Evolutionary conservation across 768 basidiomycete genomes (phyloP).

Genomic region (Agrocybe pediades): DNA sequence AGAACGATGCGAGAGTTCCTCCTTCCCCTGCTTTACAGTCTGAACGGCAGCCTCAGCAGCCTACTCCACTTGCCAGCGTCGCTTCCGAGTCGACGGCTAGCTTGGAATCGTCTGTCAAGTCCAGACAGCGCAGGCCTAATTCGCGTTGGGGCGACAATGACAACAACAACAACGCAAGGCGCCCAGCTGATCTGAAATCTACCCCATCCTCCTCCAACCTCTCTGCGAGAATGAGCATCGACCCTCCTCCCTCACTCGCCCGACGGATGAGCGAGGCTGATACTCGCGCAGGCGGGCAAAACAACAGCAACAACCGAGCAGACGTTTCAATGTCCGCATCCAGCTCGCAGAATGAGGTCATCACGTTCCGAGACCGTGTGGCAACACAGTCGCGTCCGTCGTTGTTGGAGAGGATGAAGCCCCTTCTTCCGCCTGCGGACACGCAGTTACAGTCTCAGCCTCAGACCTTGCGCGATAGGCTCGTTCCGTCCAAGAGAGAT

Average conservation of each 20-base stretch:
- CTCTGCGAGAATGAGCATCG: not conserved
- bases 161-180: not conserved
- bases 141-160: not conserved
- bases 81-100: no score
- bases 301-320: no score
- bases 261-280: slow-evolving; percentile 15
- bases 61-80: no score
- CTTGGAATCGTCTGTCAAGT: not conserved
- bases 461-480: slow-evolving; percentile 41
- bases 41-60: no score
- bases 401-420: slow-evolving; percentile 21
- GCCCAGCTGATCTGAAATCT: not conserved
- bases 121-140: not conserved
- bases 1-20: not conserved
- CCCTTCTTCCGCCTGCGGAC: not conserved
- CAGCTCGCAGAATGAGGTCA: slow-evolving; percentile 1
- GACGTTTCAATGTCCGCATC: no score
- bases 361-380: slow-evolving; percentile 16
- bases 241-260: slow-evolving; percentile 10
- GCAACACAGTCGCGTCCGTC: slow-evolving; percentile 22
- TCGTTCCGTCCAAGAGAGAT: slow-evolving; percentile 43
- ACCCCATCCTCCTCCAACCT: not conserved
- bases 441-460: slow-evolving; percentile 22
- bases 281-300: not conserved
- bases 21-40: no score